Evolutionary conservation across 768 basidiomycete genomes (phyloP), one percentile per base, ranked within the genome.

Genomic region (Agrocybe chaxingu): DNA sequence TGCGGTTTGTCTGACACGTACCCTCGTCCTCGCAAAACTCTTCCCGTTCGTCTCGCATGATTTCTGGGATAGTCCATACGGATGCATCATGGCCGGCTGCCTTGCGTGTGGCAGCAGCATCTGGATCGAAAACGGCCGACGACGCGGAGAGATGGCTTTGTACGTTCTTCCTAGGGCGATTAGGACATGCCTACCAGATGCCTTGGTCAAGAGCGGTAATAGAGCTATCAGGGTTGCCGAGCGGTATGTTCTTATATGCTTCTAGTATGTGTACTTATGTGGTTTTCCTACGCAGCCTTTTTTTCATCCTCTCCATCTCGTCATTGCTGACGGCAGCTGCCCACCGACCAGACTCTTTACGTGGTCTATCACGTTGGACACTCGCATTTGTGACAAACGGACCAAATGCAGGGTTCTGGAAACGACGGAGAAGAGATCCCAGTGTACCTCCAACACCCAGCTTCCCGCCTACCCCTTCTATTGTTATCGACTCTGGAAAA

Each of bases 81-180:
- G 89, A 0, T 78, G 84, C 52, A 67, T 85, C 30, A 66, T 90
- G 52, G 76, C 72, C 3, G 89, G 85, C 16, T 86, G 84, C 52
- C 63, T 92, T 38, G 67, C 76, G 12, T 91, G 89, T 53, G 89
- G 89, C 3, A 70, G 76, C 49, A 89, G 87, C 48, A 89, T 92
- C 38, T 89, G 83, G 81, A 77, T 91, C 24, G 89, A 92, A 61
- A 81, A 84, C 52, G 83, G 82, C 2, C 70, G 72, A 48, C 69
- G 89, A 54, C 70, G 89, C 46, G 87, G 87, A 4, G 89, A 92
- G 67, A 87, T 92, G 70, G 83, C 87, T 0, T 63, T 91, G 30
- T 91, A 91, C 58, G 89, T 90, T 46, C 69, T 91, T 4, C 88
- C 89, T 2, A 73, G 79, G 48, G 89, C 87, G 9, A 54, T 91